These are phyloP conservation scores for Heritiera fomes DNA, from an alignment of 345 rosid species.

Conservation along the genomic window DNA sequence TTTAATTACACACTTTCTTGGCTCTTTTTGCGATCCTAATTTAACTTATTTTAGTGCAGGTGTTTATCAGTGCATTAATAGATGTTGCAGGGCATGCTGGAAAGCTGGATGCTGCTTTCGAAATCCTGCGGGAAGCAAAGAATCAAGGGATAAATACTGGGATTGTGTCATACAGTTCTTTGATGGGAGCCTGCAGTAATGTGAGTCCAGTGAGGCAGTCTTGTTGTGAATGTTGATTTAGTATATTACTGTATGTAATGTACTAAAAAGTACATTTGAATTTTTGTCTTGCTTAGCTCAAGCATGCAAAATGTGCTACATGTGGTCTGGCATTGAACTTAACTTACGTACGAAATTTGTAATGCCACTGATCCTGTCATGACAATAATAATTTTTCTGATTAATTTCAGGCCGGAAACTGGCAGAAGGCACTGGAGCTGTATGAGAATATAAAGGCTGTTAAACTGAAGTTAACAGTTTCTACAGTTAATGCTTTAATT, in stretches of 20 bases:
- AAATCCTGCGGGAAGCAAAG: constrained; percentile 63
- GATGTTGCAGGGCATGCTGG: constrained; percentile 91
- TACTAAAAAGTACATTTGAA: background rate
- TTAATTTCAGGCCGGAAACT: constrained; percentile 67
- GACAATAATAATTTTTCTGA: constrained; percentile 7
- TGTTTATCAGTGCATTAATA: constrained; percentile 83
- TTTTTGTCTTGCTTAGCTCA: background rate
- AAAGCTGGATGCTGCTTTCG: constrained; percentile 75
- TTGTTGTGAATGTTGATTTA: constrained; percentile 15
- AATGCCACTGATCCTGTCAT: background rate
- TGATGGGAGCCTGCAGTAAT: constrained; percentile 99
- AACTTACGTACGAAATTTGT: background rate
- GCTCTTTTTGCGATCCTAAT: constrained; percentile 11
- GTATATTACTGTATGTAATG: background rate
- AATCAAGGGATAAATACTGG: constrained; percentile 61
- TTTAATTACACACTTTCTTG: background rate
- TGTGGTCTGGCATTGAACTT: constrained; percentile 5
- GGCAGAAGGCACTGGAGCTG: constrained; percentile 84
- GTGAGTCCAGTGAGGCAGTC: constrained; percentile 49
- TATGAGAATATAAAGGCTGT: constrained; percentile 69
- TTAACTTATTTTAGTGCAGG: constrained; percentile 43
- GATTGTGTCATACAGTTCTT: constrained; percentile 80
- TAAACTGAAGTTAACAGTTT: constrained; percentile 65
- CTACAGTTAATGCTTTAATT: constrained; percentile 86
- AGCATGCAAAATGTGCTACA: background rate